These are phyloP conservation scores for Nicotiana tabacum DNA, from an alignment of 257 asterid genomes.

Conservation along the genomic window DNA sequence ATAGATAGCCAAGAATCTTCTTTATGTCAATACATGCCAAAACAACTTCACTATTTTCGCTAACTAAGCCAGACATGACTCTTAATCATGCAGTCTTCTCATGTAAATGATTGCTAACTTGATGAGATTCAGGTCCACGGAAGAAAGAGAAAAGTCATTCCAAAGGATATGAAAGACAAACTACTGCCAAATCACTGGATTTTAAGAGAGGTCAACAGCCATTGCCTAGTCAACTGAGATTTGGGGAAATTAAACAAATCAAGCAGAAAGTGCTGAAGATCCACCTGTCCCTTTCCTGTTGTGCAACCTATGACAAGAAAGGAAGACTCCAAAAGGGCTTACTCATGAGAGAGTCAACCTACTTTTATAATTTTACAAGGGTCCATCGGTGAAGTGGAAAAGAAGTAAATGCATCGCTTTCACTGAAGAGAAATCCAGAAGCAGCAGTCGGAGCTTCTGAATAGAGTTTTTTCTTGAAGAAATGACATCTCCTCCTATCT, in stretches of 20 bases:
- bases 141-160: background rate
- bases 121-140: background rate
- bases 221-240: background rate
- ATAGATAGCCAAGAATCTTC: background rate
- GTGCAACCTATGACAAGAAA: background rate
- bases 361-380: background rate
- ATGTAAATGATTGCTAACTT: background rate
- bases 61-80: background rate
- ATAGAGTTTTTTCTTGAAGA: background rate
- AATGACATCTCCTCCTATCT: background rate
- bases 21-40: background rate
- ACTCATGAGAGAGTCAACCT: background rate
- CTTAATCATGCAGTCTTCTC: background rate
- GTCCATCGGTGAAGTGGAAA: background rate
- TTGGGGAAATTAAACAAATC: background rate
- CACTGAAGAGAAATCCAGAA: slow-evolving; percentile 2
- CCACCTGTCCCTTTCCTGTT: background rate
- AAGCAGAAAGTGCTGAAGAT: background rate
- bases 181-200: background rate
- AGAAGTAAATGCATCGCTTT: background rate
- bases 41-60: background rate
- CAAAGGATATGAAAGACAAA: background rate
- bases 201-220: background rate
- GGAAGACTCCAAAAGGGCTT: background rate
- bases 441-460: background rate